Percentiles rank a stretch among this genome's conserved stretches.
Evolutionary conservation across 129 eudicot species (phyloP).

Genomic region (Helichrysum umbraculigerum): DNA sequence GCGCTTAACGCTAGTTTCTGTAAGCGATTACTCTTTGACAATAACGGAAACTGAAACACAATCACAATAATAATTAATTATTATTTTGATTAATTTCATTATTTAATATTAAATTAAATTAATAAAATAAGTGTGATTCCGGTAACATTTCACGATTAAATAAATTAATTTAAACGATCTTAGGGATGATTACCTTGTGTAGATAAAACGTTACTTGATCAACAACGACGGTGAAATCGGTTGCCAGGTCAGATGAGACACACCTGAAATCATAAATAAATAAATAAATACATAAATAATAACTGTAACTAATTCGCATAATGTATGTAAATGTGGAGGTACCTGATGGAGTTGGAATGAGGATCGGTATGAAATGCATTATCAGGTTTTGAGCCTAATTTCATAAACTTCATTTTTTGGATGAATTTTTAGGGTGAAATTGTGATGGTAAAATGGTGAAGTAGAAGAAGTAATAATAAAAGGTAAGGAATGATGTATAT

Average conservation of each 20-base stretch:
- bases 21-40: constrained; percentile 79
- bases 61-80: neutral
- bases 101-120: too few species aligned
- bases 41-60: constrained; percentile 73
- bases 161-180: neutral
- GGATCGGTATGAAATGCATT: constrained; percentile 46
- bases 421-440: constrained; percentile 2
- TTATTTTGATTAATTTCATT: too few species aligned
- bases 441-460: constrained; percentile 19
- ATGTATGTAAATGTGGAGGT: neutral
- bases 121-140: too few species aligned
- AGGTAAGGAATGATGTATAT: neutral
- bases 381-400: constrained; percentile 93
- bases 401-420: constrained; percentile 80
- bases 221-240: constrained; percentile 59
- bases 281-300: neutral
- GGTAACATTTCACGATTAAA: too few species aligned
- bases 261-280: constrained; percentile 48
- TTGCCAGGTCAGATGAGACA: constrained; percentile 68
- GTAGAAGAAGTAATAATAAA: too few species aligned
- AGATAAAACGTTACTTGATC: constrained; percentile 70
- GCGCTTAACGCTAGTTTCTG: constrained; percentile 63
- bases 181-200: constrained; percentile 83
- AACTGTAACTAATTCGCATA: neutral
- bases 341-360: constrained; percentile 68